These are phyloP conservation scores for Lonicera japonica DNA, from an alignment of 129 eudicot species.

Conservation along the genomic window DNA sequence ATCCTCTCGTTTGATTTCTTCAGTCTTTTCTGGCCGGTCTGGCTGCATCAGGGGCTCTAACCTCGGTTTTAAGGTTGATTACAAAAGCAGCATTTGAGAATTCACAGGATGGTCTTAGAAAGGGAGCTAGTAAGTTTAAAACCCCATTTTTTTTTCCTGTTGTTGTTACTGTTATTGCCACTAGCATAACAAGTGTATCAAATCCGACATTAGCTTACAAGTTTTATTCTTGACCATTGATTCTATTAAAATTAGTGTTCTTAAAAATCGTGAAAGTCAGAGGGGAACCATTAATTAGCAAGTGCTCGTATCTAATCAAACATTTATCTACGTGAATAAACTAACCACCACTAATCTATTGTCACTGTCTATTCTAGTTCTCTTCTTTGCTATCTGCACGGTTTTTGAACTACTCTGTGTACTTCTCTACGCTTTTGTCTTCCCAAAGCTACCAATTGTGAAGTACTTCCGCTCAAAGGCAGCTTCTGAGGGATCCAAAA, in stretches of 20 bases:
- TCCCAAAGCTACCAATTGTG: constrained; percentile 41
- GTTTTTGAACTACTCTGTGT: constrained; percentile 29
- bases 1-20: neutral
- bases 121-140: constrained; percentile 46
- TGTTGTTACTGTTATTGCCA: too few species aligned
- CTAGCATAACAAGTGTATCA: neutral
- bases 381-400: constrained; percentile 34
- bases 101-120: constrained; percentile 42
- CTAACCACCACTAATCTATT: neutral
- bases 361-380: constrained; percentile 16
- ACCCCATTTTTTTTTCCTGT: neutral
- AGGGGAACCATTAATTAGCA: too few species aligned
- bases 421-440: constrained; percentile 30
- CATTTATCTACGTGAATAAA: too few species aligned
- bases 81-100: constrained; percentile 57
- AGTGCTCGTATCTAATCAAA: too few species aligned
- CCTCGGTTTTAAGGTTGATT: constrained; percentile 50
- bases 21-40: constrained; percentile 58
- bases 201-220: too few species aligned
- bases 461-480: constrained; percentile 43
- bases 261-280: too few species aligned
- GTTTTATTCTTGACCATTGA: neutral
- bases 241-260: too few species aligned
- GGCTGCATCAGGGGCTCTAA: constrained; percentile 55
- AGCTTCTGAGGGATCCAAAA: constrained; percentile 42